Evolutionary conservation across 768 basidiomycete genomes (phyloP).

Genomic region (Kwoniella pini): DNA sequence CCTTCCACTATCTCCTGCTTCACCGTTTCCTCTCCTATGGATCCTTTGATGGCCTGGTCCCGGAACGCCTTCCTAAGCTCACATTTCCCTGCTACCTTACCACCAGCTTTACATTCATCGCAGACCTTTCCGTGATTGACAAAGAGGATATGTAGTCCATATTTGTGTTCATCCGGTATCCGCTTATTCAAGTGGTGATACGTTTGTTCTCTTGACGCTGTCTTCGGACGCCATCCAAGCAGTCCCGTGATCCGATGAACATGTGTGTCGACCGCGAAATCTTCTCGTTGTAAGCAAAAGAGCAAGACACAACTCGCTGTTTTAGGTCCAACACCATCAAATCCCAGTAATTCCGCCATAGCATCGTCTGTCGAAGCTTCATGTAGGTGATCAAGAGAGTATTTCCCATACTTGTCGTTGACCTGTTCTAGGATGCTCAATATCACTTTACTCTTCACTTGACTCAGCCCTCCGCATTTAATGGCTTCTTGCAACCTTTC

Average conservation of each 20-base stretch:
- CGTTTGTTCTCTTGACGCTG: conserved; percentile 44
- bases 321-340: conserved; percentile 49
- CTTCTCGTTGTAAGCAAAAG: conserved; percentile 41
- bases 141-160: conserved; percentile 44
- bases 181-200: conserved; percentile 43
- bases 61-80: conserved; percentile 37
- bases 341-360: conserved; percentile 36
- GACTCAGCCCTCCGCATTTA: conserved; percentile 44
- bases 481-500: conserved; percentile 45
- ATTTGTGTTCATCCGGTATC: conserved; percentile 50
- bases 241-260: conserved; percentile 45
- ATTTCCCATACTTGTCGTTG: conserved; percentile 37
- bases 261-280: conserved; percentile 52
- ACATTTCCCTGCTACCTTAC: conserved; percentile 28
- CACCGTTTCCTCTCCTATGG: not conserved
- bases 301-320: conserved; percentile 48
- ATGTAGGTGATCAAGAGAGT: conserved; percentile 49
- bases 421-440: conserved; percentile 44
- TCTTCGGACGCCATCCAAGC: conserved; percentile 44
- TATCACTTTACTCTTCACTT: conserved; percentile 46
- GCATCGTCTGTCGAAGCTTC: conserved; percentile 39
- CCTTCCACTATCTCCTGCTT: conserved; percentile 7
- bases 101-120: conserved; percentile 44
- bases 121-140: conserved; percentile 47
- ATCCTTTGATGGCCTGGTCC: conserved; percentile 5